Evolutionary conservation across 2,329 filamentous ascomycete species (phyloP).

Genomic region (Nemania bipapillata): DNA sequence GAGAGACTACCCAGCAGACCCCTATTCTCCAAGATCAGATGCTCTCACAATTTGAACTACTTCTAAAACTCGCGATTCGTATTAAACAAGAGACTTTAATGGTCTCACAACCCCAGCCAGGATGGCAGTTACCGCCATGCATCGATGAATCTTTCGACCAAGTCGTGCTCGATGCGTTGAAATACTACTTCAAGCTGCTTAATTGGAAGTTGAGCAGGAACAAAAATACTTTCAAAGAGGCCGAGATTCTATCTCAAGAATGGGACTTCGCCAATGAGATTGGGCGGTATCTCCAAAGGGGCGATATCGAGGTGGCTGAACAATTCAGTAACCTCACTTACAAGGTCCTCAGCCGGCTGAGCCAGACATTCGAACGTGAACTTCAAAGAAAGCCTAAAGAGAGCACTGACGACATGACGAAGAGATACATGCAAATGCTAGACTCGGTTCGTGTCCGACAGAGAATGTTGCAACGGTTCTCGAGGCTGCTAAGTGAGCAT

Average conservation of each 20-base stretch:
- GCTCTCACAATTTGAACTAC: constrained; percentile 94
- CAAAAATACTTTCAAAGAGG: constrained; percentile 99
- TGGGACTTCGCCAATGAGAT: constrained; percentile 98
- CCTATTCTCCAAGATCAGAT: constrained; percentile 96
- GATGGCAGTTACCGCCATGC: constrained; percentile 94
- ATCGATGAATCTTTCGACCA: constrained; percentile 96
- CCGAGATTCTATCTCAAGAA: constrained; percentile 94
- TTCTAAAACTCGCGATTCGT: constrained; percentile 88
- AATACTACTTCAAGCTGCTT: constrained; percentile 98
- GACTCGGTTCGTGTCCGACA: constrained; percentile 97
- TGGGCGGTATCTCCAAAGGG: constrained; percentile 87
- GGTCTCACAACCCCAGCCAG: constrained; percentile 85
- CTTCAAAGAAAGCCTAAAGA: constrained; percentile 86
- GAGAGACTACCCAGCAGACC: constrained; percentile 90
- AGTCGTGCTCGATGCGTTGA: constrained; percentile 89
- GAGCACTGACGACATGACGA: constrained; percentile 88
- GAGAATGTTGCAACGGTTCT: constrained; percentile 95
- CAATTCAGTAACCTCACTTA: constrained; percentile 95
- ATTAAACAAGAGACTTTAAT: constrained; percentile 90
- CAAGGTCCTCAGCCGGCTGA: constrained; percentile 88
- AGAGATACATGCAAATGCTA: constrained; percentile 92
- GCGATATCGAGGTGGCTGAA: constrained; percentile 95
- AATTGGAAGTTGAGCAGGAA: constrained; percentile 98
- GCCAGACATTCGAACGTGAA: constrained; percentile 90
- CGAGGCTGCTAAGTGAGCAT: constrained; percentile 85